Percentiles rank a stretch among this genome's conserved stretches.
phyloP scores from a whole-genome alignment of 768 basidiomycete genomes.

The Kwoniella shandongensis region DNA sequence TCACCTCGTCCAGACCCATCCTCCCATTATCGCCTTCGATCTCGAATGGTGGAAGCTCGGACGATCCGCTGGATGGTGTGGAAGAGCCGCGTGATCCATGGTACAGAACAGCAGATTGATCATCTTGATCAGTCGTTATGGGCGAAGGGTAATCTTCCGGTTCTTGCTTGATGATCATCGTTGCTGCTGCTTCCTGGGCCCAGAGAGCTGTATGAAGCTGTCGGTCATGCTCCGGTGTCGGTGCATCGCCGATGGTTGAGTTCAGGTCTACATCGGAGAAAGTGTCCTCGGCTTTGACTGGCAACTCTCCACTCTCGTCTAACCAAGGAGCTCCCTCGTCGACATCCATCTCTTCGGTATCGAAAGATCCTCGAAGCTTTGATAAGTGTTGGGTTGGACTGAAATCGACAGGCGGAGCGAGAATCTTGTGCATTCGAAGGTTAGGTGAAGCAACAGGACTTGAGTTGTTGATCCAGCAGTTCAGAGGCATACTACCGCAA shows the following conservation, averaged over 20 bases:
- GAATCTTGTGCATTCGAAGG: conserved; percentile 9
- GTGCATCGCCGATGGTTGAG: conserved; percentile 32
- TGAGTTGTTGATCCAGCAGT: conserved; percentile 28
- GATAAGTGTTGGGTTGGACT: conserved; percentile 39
- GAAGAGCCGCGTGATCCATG: conserved; percentile 35
- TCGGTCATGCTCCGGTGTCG: conserved; percentile 42
- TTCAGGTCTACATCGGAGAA: conserved; percentile 34
- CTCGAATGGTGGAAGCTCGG: conserved; percentile 37
- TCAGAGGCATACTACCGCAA: conserved; percentile 15
- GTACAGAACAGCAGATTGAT: conserved; percentile 15
- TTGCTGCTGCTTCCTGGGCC: conserved; percentile 34
- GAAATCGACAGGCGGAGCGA: conserved; percentile 23
- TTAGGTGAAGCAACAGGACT: conserved; percentile 35
- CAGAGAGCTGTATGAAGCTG: conserved; percentile 37
- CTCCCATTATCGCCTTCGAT: conserved; percentile 19
- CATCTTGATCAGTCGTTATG: conserved; percentile 21
- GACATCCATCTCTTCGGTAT: conserved; percentile 35
- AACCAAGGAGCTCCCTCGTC: conserved; percentile 37
- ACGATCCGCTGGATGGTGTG: conserved; percentile 34
- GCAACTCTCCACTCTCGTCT: conserved; percentile 38
- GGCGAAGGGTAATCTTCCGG: conserved; percentile 44
- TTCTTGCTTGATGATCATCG: conserved; percentile 34
- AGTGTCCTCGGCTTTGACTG: conserved; percentile 40
- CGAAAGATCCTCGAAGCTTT: conserved; percentile 28
- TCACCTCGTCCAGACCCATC: conserved; percentile 28